Percentiles rank a stretch among this genome's conserved stretches.
phyloP scores from a whole-genome alignment of 129 eudicot species.

The Helianthus tuberosus region DNA sequence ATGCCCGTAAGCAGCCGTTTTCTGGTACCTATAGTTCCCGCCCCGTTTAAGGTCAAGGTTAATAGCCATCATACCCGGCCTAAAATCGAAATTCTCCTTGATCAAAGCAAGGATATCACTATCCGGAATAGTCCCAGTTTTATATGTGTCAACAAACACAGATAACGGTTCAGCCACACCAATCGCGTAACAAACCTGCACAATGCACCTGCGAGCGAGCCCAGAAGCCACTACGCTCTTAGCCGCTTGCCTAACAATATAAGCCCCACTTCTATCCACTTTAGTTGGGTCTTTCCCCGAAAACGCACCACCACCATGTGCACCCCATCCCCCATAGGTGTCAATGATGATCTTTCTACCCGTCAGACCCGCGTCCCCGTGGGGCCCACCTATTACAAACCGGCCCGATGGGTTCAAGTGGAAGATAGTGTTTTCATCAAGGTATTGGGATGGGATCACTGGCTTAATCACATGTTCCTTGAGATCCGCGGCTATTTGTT shows the following conservation, averaged over 20 bases:
- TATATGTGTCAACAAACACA: conserved; percentile 70
- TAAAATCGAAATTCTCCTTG: conserved; percentile 71
- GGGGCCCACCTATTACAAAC: conserved; percentile 66
- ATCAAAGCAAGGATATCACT: conserved; percentile 62
- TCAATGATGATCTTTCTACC: conserved; percentile 60
- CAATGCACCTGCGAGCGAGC: conserved; percentile 73
- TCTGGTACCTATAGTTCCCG: conserved; percentile 75
- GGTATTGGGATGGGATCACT: conserved; percentile 56
- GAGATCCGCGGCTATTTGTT: conserved; percentile 50
- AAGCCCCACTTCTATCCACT: conserved; percentile 75
- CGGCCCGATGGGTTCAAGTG: conserved; percentile 62
- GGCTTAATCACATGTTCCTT: conserved; percentile 60
- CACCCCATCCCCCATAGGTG: conserved; percentile 45
- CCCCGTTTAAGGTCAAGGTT: conserved; percentile 72
- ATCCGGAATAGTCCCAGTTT: conserved; percentile 69
- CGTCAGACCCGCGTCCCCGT: conserved; percentile 62
- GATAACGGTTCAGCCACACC: conserved; percentile 81
- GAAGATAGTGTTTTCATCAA: conserved; percentile 63
- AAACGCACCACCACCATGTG: conserved; percentile 67
- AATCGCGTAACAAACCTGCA: conserved; percentile 73
- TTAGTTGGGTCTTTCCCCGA: conserved; percentile 74
- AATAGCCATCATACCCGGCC: conserved; percentile 79
- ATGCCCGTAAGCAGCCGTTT: conserved; percentile 80
- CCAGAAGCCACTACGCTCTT: conserved; percentile 73
- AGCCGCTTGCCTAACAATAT: conserved; percentile 78